A percentile compares a stretch with the other conserved stretches of the same genome.
Conservation (phyloP, 2,329 filamentous ascomycete genomes). For the Curvularia hawaiiensis region DNA sequence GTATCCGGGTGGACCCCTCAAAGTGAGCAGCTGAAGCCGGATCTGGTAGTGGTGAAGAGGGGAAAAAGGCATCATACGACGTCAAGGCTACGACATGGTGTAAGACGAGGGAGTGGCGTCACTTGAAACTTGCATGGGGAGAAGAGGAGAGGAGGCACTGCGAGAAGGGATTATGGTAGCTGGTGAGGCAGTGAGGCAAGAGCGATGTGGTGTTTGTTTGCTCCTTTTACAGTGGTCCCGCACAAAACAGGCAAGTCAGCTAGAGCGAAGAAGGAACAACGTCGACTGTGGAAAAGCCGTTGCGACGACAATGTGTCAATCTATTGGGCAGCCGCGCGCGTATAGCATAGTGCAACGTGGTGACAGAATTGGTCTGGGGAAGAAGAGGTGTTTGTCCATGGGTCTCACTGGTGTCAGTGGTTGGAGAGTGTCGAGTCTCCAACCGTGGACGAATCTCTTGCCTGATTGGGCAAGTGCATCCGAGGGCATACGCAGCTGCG, state of each 20-base stretch:
- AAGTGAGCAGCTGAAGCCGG: slow-evolving; percentile 25
- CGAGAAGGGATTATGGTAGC: slow-evolving; percentile 5
- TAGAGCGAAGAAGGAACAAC: neutral
- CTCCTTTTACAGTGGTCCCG: neutral
- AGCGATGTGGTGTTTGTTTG: neutral
- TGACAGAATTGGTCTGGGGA: neutral
- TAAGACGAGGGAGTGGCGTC: slow-evolving; percentile 30
- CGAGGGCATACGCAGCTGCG: neutral
- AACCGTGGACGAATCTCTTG: neutral
- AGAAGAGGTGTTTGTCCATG: neutral
- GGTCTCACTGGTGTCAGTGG: neutral
- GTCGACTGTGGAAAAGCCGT: neutral
- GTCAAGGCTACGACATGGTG: slow-evolving; percentile 46
- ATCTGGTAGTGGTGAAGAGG: slow-evolving; percentile 43
- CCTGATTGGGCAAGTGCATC: neutral
- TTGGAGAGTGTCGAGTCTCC: neutral
- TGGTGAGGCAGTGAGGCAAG: slow-evolving; percentile 7
- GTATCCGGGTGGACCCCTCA: neutral
- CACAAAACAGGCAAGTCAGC: slow-evolving; percentile 1
- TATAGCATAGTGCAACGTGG: too few relatives aligned
- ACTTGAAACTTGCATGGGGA: slow-evolving; percentile 29
- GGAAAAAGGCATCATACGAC: slow-evolving; percentile 46
- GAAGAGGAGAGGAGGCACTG: slow-evolving; percentile 6
- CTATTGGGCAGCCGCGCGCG: too few relatives aligned
- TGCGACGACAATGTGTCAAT: neutral